Evolutionary conservation across 306 rosid species (phyloP).

Genomic region (Cucurbita ficifolia): DNA sequence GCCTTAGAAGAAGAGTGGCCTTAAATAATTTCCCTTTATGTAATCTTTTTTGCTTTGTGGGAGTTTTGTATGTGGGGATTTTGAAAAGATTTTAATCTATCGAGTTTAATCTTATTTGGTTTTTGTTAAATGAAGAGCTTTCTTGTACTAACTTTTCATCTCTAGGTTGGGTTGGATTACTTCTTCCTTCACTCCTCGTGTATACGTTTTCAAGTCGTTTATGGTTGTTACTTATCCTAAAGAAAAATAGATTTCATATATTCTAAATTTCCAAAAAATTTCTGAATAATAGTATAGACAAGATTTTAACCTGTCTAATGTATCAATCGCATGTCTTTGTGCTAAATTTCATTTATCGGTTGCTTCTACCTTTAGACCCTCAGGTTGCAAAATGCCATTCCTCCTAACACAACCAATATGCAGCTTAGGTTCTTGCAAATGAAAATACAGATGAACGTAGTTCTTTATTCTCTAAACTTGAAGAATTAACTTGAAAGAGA

Average conservation of each 20-base stretch:
- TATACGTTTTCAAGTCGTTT: not conserved
- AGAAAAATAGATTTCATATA: not conserved
- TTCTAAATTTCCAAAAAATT: not conserved
- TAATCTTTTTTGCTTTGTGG: not conserved
- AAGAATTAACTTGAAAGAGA: not conserved
- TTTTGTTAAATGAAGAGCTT: not conserved
- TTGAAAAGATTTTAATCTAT: not conserved
- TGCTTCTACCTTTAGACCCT: not conserved
- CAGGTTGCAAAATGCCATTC: not conserved
- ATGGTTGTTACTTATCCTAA: not conserved
- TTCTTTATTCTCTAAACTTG: not conserved
- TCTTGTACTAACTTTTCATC: not conserved
- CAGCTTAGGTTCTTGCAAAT: not conserved
- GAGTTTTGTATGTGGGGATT: not conserved
- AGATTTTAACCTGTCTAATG: not conserved
- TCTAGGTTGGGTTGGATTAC: not conserved
- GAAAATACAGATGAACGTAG: not conserved
- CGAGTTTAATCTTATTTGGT: not conserved
- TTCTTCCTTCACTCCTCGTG: not conserved
- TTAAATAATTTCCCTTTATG: not conserved
- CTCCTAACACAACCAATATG: not conserved
- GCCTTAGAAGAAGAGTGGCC: not conserved
- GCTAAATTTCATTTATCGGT: not conserved
- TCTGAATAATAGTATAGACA: not conserved
- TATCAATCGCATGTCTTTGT: not conserved